These are phyloP conservation scores for Simplicillium sp. DNA, from an alignment of 2,329 filamentous ascomycete genomes.

Conservation along the genomic window DNA sequence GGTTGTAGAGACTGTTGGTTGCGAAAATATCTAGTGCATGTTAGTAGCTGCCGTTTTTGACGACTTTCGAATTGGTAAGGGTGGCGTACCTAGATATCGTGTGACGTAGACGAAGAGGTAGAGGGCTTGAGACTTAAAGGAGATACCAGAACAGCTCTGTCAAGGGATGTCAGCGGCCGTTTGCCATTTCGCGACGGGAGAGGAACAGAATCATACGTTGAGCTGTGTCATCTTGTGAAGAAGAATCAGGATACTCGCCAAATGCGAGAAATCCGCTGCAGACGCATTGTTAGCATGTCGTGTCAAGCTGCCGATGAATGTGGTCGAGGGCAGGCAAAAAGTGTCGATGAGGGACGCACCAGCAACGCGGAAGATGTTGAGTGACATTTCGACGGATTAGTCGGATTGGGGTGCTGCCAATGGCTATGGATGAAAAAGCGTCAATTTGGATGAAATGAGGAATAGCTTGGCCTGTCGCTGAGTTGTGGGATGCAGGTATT, in stretches of 20 bases:
- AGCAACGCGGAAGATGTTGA: conserved; percentile 50
- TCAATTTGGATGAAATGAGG: neutral
- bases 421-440: neutral
- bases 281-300: conserved; percentile 9
- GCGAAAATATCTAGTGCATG: conserved; percentile 65
- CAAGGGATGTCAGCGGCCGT: conserved; percentile 11
- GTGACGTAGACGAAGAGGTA: conserved; percentile 93
- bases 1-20: conserved; percentile 80
- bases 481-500: neutral
- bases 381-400: conserved; percentile 26
- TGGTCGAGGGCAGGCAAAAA: conserved; percentile 6
- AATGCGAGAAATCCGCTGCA: conserved; percentile 86
- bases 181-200: neutral
- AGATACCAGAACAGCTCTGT: conserved; percentile 96
- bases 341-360: conserved; percentile 27
- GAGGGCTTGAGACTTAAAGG: conserved; percentile 95
- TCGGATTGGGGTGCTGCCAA: conserved; percentile 2
- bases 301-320: neutral
- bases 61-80: too few species aligned
- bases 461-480: neutral
- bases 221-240: conserved; percentile 94
- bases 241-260: conserved; percentile 87
- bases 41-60: conserved; percentile 1
- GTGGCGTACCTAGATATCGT: conserved; percentile 66
- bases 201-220: conserved; percentile 51